Evolutionary conservation across 306 rosid species (phyloP).

Genomic region (Mimosa pudica): DNA sequence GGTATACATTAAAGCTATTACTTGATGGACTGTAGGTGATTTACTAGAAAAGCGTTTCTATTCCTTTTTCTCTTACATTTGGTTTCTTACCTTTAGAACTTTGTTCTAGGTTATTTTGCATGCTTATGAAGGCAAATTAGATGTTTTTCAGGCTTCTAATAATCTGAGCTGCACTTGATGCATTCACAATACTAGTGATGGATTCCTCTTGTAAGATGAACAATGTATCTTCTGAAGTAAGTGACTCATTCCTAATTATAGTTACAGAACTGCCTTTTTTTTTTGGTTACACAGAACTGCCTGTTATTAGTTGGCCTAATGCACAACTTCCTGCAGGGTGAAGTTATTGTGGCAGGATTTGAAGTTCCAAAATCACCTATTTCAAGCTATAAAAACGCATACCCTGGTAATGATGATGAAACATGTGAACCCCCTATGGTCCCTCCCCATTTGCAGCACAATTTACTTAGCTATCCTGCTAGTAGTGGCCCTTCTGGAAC

Average conservation of each 20-base stretch:
- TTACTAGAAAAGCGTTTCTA: background rate
- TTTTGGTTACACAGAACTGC: background rate
- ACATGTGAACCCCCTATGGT: conserved; percentile 80
- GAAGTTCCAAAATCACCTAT: conserved; percentile 90
- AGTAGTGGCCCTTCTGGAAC: conserved; percentile 53
- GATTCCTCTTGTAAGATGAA: conserved; percentile 61
- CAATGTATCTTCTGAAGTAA: conserved; percentile 60
- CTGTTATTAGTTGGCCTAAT: conserved; percentile 29
- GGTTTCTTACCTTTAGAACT: too few relatives aligned
- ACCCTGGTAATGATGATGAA: conserved; percentile 74
- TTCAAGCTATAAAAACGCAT: conserved; percentile 78
- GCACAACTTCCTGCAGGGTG: conserved; percentile 58
- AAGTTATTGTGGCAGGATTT: conserved; percentile 75
- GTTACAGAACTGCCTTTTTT: conserved; percentile 5
- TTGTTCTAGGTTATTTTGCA: background rate
- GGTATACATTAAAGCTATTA: background rate
- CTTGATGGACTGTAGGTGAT: background rate
- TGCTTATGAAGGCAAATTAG: conserved; percentile 34
- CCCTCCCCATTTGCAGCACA: conserved; percentile 85
- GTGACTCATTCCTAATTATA: conserved; percentile 35
- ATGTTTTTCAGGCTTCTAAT: conserved; percentile 56
- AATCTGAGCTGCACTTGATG: conserved; percentile 48
- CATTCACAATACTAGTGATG: conserved; percentile 39
- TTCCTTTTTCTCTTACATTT: background rate
- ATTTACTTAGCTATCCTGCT: conserved; percentile 63